Evolutionary conservation across 352 stramenopile genomes (phyloP).

Genomic region (Plasmopara muralis): DNA sequence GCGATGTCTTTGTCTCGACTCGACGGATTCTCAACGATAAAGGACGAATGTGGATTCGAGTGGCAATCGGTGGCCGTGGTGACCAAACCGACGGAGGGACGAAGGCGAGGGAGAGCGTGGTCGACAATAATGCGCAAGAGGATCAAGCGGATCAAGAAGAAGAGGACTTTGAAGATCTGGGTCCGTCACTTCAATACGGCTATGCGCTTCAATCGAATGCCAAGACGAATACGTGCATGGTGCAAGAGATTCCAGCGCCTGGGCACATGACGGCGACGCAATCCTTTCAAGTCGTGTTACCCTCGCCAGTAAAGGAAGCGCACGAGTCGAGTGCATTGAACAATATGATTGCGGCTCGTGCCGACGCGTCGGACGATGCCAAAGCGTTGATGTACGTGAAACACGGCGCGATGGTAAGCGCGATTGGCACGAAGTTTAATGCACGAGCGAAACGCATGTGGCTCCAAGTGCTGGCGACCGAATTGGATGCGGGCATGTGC

Average conservation of each 20-base stretch:
- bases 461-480: conserved; percentile 51
- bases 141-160: conserved; percentile 34
- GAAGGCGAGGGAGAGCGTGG: conserved; percentile 5
- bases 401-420: conserved; percentile 40
- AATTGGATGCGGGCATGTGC: conserved; percentile 43
- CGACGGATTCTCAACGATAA: conserved; percentile 44
- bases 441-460: conserved; percentile 43
- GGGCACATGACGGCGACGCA: conserved; percentile 53
- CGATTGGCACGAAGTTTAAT: conserved; percentile 50
- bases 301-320: conserved; percentile 6
- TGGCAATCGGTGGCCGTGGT: conserved; percentile 19
- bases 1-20: conserved; percentile 45
- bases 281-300: conserved; percentile 40
- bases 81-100: conserved; percentile 1
- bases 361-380: conserved; percentile 29
- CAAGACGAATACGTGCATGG: conserved; percentile 71
- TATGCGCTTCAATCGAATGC: conserved; percentile 74
- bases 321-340: conserved; percentile 7
- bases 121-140: conserved; percentile 17
- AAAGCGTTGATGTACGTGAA: conserved; percentile 54
- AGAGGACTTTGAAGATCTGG: conserved; percentile 23
- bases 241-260: conserved; percentile 55
- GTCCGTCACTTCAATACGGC: conserved; percentile 30
- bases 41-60: conserved; percentile 62
- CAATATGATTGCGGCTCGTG: conserved; percentile 26